These are phyloP conservation scores for Macrocystidia cucumis DNA, from an alignment of 1,284 basidiomycete genomes.

Conservation along the genomic window DNA sequence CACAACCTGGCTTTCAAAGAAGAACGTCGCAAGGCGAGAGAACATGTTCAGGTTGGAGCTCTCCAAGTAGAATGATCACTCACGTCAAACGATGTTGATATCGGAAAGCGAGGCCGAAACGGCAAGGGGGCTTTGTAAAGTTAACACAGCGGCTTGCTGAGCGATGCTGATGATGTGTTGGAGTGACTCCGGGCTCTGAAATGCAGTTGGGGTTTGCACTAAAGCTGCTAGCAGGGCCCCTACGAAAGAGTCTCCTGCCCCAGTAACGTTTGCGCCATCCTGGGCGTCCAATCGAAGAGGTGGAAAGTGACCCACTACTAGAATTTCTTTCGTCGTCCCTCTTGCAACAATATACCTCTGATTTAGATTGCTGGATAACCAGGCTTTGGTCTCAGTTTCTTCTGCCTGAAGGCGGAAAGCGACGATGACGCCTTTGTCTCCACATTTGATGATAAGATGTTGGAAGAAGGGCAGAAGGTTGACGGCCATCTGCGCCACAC, in stretches of 20 bases:
- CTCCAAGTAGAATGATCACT: conserved; percentile 16
- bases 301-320: conserved; percentile 69
- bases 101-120: conserved; percentile 56
- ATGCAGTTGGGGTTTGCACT: conserved; percentile 31
- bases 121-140: conserved; percentile 52
- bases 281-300: conserved; percentile 41
- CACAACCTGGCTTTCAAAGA: conserved; percentile 35
- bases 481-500: conserved; percentile 73
- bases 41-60: conserved; percentile 55
- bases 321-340: conserved; percentile 31
- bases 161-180: conserved; percentile 37
- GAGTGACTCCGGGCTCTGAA: conserved; percentile 37
- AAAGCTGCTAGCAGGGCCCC: conserved; percentile 64
- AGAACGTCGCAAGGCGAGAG: conserved; percentile 36
- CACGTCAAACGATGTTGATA: conserved; percentile 10
- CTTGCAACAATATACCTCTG: conserved; percentile 45
- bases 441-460: conserved; percentile 79
- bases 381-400: conserved; percentile 30
- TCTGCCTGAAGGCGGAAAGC: conserved; percentile 49
- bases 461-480: conserved; percentile 77
- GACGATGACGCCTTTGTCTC: conserved; percentile 57
- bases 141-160: conserved; percentile 59
- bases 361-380: conserved; percentile 40
- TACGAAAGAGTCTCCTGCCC: conserved; percentile 86
- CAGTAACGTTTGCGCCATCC: conserved; percentile 69